These are phyloP conservation scores for Neurospora hispaniola DNA, from an alignment of 495 filamentous ascomycete species.

Conservation along the genomic window DNA sequence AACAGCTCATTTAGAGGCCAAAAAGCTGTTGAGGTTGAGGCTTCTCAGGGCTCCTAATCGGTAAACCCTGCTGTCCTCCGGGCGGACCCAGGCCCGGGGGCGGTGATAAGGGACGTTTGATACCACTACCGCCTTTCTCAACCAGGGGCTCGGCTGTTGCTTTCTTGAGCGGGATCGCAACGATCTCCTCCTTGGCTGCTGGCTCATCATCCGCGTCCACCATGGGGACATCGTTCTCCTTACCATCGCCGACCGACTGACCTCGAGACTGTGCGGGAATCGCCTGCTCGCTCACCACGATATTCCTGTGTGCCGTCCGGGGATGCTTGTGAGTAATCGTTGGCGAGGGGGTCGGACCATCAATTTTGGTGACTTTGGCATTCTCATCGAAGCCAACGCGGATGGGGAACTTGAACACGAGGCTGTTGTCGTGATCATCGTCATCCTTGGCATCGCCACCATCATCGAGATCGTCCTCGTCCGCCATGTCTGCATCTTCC, in stretches of 20 bases:
- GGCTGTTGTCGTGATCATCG: conserved; percentile 29
- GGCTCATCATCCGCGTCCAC: conserved; percentile 12
- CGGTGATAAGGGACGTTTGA: not conserved
- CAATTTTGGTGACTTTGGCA: conserved; percentile 16
- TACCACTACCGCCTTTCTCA: not conserved
- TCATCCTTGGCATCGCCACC: conserved; percentile 9
- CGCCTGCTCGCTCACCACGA: conserved; percentile 22
- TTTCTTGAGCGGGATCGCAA: conserved; percentile 10
- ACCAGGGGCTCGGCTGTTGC: not conserved
- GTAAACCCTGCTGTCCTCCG: not conserved
- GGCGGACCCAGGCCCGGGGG: not conserved
- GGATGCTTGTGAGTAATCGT: conserved; percentile 11
- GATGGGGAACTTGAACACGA: conserved; percentile 55
- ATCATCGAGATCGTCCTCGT: conserved; percentile 42
- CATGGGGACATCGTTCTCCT: conserved; percentile 1
- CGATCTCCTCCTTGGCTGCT: conserved; percentile 20
- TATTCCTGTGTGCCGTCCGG: conserved; percentile 16
- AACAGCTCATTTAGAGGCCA: not conserved
- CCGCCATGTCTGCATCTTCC: conserved; percentile 44
- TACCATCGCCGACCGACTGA: conserved; percentile 5
- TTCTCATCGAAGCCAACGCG: conserved; percentile 21
- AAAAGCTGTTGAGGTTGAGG: not conserved
- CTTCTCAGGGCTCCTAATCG: not conserved
- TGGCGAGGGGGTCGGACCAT: conserved; percentile 7
- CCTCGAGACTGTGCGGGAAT: not conserved